Conservation (phyloP, 2,329 filamentous ascomycete species). For the Cyphellophora attinorum region DNA sequence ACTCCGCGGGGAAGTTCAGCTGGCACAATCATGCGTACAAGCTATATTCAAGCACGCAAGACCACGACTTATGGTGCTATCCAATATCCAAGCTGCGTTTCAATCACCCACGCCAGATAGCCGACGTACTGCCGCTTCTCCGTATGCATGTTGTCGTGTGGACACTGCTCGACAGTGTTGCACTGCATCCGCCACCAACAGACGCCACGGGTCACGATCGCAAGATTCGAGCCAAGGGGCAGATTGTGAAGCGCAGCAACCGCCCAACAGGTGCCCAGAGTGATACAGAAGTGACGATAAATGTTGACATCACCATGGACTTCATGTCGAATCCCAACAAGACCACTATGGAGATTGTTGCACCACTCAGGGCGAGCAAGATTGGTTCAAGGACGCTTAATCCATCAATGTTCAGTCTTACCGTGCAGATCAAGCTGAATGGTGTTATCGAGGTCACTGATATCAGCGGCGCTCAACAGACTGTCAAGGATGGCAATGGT, state of each 20-base stretch:
- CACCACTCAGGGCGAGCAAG: conserved; percentile 9
- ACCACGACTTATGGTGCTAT: conserved; percentile 13
- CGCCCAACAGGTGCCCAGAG: conserved; percentile 34
- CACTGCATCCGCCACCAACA: conserved; percentile 17
- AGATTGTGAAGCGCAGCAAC: conserved; percentile 27
- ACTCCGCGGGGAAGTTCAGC: conserved; percentile 21
- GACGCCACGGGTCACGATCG: conserved; percentile 14
- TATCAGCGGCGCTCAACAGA: conserved; percentile 24
- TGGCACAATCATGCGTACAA: conserved; percentile 31
- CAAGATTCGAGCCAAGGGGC: not conserved
- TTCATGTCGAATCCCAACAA: conserved; percentile 12
- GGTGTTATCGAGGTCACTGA: conserved; percentile 30
- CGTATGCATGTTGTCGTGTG: conserved; percentile 35
- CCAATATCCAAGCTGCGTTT: conserved; percentile 32
- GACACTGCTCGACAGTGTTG: conserved; percentile 28
- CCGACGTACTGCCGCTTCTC: conserved; percentile 33
- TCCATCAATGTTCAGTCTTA: conserved; percentile 8
- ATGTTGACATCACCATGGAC: conserved; percentile 14
- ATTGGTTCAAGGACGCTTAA: conserved; percentile 1
- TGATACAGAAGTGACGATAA: not conserved
- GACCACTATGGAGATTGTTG: conserved; percentile 11
- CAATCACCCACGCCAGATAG: conserved; percentile 34
- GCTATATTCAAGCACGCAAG: conserved; percentile 30
- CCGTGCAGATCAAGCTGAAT: conserved; percentile 30
- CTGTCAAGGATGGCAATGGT: conserved; percentile 8